Evolutionary conservation across 768 basidiomycete species (phyloP), one percentile per base, ranked within the genome.

Genomic region (Leucosporidium scottii): DNA sequence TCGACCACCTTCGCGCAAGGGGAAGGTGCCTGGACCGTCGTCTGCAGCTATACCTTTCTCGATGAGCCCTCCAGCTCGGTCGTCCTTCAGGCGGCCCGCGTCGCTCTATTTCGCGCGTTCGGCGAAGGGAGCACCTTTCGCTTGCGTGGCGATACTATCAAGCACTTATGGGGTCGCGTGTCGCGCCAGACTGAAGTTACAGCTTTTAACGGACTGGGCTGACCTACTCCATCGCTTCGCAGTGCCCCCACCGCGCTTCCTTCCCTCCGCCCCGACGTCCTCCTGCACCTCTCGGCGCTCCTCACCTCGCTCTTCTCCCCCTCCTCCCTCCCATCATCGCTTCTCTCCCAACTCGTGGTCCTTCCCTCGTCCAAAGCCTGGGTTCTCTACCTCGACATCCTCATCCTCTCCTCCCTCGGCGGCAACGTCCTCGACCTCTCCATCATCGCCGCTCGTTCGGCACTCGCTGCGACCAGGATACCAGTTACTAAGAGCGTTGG

Each of bases 381-480:
- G 91, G 78, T 85, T n/a, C 81, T 87, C 13, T 82, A 85, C 67
- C 81, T 93, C 58, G 90, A 92, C 72, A 79, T 86, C n/a, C 81
- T 89, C 20, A 82, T 92, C 34, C 82, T 90, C 34, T 81, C 86
- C 2, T 87, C 71, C 4, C 15, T 55, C 10, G 67, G 60, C 59
- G 71, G 71, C 27, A 72, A 72, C 67, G 48, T 68, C 28, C 82
- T 85, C 66, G 91, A 93, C 71, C 87, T 86, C 44, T 77, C 92
- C 2, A 88, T 92, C 79, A 82, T 92, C 79, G 88, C 88, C 0
- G 85, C 86, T 2, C 83, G 87, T 20, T 86, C 87, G 1, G 90
- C 89, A 0, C 78, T 93, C 20, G 90, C 87, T 84, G 88, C 90
- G 65, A 86, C 89, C 21, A 86, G 84, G 62, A 86, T 93, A 0